Percentiles rank a stretch among this genome's conserved stretches.
phyloP scores from a whole-genome alignment of 2,329 filamentous ascomycete genomes.

The Claviceps pazoutovae region DNA sequence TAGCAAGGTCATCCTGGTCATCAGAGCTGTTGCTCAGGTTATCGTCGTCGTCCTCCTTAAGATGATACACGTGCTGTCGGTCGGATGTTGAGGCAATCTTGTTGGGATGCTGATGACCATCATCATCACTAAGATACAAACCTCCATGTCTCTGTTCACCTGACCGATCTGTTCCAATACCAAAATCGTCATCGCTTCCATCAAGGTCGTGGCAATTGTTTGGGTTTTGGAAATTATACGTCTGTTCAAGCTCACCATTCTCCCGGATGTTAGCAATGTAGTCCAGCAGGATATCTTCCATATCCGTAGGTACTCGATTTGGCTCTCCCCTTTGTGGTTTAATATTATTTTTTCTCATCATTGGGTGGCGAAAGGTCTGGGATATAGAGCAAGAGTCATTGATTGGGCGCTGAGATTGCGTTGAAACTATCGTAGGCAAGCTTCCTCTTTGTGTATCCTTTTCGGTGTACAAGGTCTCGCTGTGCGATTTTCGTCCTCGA shows the following conservation, averaged over 20 bases:
- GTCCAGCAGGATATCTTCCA: slow-evolving; percentile 49
- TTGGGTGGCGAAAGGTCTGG: background rate
- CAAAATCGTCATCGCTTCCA: slow-evolving; percentile 13
- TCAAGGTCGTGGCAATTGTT: slow-evolving; percentile 23
- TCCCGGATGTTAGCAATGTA: slow-evolving; percentile 55
- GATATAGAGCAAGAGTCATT: background rate
- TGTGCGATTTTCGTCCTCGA: slow-evolving; percentile 32
- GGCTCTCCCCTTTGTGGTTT: background rate
- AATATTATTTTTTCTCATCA: background rate
- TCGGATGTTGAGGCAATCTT: background rate
- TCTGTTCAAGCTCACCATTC: slow-evolving; percentile 41
- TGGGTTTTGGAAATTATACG: slow-evolving; percentile 43
- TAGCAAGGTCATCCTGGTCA: slow-evolving; percentile 14
- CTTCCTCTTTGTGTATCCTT: background rate
- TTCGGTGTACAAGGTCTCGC: background rate
- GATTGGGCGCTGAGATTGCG: background rate
- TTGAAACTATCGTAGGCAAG: background rate
- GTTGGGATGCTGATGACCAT: background rate
- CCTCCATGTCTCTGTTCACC: background rate
- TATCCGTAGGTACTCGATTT: slow-evolving; percentile 5
- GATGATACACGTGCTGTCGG: background rate
- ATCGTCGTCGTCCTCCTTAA: background rate
- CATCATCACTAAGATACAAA: background rate
- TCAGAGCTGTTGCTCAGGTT: slow-evolving; percentile 1
- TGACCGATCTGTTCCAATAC: background rate